A percentile compares a stretch with the other conserved stretches of the same genome.
phyloP scores from a whole-genome alignment of 78 protist genomes.

The Chrysochromulina tobinii region DNA sequence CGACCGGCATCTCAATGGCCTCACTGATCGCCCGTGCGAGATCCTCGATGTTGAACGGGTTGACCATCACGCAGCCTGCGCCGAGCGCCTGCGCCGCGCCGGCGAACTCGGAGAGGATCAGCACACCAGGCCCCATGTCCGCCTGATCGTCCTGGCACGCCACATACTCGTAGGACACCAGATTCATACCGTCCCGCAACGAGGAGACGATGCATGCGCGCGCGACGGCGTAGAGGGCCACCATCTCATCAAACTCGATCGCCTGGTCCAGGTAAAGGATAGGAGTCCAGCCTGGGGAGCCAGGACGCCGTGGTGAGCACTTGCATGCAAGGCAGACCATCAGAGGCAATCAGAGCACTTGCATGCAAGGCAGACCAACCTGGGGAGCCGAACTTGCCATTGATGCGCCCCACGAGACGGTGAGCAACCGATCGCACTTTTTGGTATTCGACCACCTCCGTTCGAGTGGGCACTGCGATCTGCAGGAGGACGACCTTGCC shows the following conservation, averaged over 20 bases:
- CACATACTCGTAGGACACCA: constrained; percentile 83
- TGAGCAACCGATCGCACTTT: not conserved
- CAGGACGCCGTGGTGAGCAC: too few species aligned
- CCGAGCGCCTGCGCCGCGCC: constrained; percentile 51
- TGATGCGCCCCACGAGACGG: constrained; percentile 43
- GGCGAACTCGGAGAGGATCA: constrained; percentile 65
- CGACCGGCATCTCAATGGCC: not conserved
- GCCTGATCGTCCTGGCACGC: constrained; percentile 75
- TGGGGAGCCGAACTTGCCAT: constrained; percentile 48
- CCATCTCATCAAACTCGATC: constrained; percentile 50
- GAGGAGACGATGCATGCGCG: not conserved
- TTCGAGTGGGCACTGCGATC: constrained; percentile 55
- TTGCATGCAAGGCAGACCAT: too few species aligned
- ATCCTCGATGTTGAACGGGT: constrained; percentile 47
- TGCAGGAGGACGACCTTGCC: constrained; percentile 53
- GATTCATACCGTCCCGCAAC: constrained; percentile 90
- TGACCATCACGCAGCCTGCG: constrained; percentile 35
- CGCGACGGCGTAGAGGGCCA: constrained; percentile 61
- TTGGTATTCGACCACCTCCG: constrained; percentile 34
- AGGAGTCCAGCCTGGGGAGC: constrained; percentile 50
- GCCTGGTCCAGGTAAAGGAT: constrained; percentile 80
- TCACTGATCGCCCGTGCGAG: not conserved
- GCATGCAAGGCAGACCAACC: constrained; percentile 66
- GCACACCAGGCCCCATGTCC: constrained; percentile 51
- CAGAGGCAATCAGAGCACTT: too few species aligned